Evolutionary conservation across 2,329 filamentous ascomycete genomes (phyloP).

Genomic region (Penicillium sp.): DNA sequence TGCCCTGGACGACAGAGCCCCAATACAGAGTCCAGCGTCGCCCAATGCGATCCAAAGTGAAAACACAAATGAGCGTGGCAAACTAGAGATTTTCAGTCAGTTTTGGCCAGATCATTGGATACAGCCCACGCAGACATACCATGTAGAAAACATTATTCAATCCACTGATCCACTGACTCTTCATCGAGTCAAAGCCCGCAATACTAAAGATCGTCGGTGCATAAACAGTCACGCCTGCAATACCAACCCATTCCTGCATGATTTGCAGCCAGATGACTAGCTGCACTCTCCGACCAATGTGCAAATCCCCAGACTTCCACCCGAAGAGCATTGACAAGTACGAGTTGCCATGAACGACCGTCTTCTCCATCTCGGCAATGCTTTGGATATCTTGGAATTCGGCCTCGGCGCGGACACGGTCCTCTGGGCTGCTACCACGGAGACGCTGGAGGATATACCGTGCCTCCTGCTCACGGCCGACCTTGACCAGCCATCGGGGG

Average conservation of each 20-base stretch:
- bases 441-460: conserved; percentile 66
- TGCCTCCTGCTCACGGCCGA: conserved; percentile 61
- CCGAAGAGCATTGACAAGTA: conserved; percentile 71
- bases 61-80: conserved; percentile 69
- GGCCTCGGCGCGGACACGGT: conserved; percentile 58
- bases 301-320: conserved; percentile 65
- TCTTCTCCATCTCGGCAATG: conserved; percentile 65
- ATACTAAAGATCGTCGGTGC: conserved; percentile 65
- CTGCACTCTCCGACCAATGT: conserved; percentile 69
- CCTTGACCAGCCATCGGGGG: neutral
- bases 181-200: conserved; percentile 64
- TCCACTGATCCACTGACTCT: conserved; percentile 67
- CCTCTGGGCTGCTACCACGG: conserved; percentile 61
- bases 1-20: conserved; percentile 66
- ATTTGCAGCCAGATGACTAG: conserved; percentile 73
- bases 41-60: conserved; percentile 70
- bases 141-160: conserved; percentile 61
- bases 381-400: conserved; percentile 72
- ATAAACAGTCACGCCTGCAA: conserved; percentile 69
- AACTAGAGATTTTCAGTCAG: conserved; percentile 48
- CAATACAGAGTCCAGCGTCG: conserved; percentile 71
- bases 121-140: conserved; percentile 36
- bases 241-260: conserved; percentile 71
- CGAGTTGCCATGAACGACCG: conserved; percentile 55
- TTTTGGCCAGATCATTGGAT: neutral